Evolutionary conservation across 176 grass and related monocot species (phyloP).

Genomic region (Bromus sterilis): DNA sequence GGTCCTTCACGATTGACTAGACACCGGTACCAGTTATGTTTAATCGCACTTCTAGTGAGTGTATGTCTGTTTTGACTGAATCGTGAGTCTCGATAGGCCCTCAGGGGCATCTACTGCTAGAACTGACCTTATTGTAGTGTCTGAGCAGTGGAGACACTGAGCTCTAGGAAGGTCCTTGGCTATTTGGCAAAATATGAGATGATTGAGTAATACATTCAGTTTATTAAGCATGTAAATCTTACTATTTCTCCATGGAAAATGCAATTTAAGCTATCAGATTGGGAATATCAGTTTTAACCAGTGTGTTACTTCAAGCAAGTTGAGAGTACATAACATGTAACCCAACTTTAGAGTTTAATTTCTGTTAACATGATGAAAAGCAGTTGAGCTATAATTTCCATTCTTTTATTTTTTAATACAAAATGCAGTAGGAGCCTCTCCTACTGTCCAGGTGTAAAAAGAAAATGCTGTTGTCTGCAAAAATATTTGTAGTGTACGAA

Average conservation of each 20-base stretch:
- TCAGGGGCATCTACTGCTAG: not conserved
- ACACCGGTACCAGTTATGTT: not conserved
- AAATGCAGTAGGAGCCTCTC: too few species aligned
- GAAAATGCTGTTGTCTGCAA: not conserved
- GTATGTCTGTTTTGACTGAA: not conserved
- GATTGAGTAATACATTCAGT: not conserved
- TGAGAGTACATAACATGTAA: not conserved
- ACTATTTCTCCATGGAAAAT: not conserved
- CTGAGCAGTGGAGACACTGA: not conserved
- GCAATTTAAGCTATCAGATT: not conserved
- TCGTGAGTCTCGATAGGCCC: not conserved
- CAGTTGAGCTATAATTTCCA: not conserved
- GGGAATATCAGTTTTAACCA: not conserved
- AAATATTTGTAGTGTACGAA: not conserved
- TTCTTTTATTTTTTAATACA: too few species aligned
- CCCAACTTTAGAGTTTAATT: not conserved
- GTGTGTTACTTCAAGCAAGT: not conserved
- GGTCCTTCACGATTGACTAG: not conserved
- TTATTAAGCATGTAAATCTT: not conserved
- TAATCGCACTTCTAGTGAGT: not conserved
- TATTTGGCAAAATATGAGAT: not conserved
- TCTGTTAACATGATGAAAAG: not conserved
- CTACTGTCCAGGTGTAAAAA: too few species aligned
- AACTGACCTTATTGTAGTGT: not conserved
- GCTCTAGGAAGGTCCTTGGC: not conserved